These are phyloP conservation scores for Suhomyces xylopsoci DNA, from an alignment of 805 yeast genomes.

Conservation along the genomic window DNA sequence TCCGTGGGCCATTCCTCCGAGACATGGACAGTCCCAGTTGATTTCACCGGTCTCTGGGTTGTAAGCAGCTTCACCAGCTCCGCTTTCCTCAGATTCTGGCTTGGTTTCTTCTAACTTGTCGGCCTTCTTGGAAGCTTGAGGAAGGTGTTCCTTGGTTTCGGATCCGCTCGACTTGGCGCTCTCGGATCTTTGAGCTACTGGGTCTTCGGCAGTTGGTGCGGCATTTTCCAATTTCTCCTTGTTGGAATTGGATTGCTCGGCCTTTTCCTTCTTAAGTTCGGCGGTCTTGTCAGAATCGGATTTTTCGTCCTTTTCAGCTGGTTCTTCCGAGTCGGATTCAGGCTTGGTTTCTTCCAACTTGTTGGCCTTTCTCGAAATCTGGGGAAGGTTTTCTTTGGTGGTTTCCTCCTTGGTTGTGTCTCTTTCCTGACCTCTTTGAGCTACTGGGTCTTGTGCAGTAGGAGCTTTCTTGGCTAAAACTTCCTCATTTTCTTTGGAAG, in stretches of 20 bases:
- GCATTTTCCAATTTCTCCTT: not conserved
- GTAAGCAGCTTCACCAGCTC: constrained; percentile 59
- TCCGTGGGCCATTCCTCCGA: constrained; percentile 98
- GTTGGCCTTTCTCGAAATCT: not conserved
- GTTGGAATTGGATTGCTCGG: not conserved
- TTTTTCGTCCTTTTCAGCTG: not conserved
- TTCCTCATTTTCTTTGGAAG: not conserved
- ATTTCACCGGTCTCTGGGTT: constrained; percentile 98
- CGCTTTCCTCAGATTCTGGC: constrained; percentile 15
- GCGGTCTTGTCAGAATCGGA: not conserved
- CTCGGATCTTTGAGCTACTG: not conserved
- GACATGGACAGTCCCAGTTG: constrained; percentile 99
- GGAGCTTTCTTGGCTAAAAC: not conserved
- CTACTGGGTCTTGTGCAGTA: not conserved
- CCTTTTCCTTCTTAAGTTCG: not conserved
- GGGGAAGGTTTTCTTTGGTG: not conserved
- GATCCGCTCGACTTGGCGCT: not conserved
- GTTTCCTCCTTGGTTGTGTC: not conserved
- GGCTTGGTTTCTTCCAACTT: not conserved
- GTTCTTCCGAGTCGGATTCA: not conserved
- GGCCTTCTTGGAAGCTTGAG: not conserved
- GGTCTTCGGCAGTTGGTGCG: not conserved
- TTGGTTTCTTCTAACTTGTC: not conserved
- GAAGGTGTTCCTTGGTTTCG: not conserved
- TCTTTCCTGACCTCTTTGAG: constrained; percentile 5